Conservation (phyloP, 805 yeast genomes). For the Danielozyma ontarioensis region DNA sequence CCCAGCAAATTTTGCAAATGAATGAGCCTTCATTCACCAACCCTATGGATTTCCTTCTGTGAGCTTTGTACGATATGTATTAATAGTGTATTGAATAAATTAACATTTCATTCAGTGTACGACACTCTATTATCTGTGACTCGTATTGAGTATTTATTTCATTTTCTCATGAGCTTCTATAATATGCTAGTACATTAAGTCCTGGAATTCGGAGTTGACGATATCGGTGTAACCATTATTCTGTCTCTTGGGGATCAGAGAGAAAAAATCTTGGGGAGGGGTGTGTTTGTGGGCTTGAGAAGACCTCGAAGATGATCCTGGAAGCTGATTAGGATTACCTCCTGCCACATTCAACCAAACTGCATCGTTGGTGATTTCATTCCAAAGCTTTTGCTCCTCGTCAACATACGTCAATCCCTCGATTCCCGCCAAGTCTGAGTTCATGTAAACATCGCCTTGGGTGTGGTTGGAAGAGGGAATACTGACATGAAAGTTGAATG, state of each 20-base stretch:
- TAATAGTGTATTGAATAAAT: constrained; percentile 3
- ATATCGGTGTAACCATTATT: constrained; percentile 32
- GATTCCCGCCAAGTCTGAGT: constrained; percentile 35
- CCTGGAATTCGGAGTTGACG: constrained; percentile 34
- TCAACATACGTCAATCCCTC: constrained; percentile 38
- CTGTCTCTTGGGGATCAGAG: not conserved
- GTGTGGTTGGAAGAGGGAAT: constrained; percentile 5
- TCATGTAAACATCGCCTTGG: constrained; percentile 27
- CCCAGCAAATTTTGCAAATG: constrained; percentile 36
- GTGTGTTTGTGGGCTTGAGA: constrained; percentile 1
- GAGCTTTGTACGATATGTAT: constrained; percentile 9
- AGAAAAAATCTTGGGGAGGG: not conserved
- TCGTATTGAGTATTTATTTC: too few relatives aligned
- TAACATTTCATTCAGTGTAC: too few relatives aligned
- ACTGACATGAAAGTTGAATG: constrained; percentile 11
- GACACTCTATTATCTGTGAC: too few relatives aligned
- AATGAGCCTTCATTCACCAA: constrained; percentile 12
- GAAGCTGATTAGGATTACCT: constrained; percentile 16
- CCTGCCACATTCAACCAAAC: constrained; percentile 53
- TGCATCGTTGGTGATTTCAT: constrained; percentile 71
- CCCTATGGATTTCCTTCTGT: constrained; percentile 10
- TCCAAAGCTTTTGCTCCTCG: constrained; percentile 59
- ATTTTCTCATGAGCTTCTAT: constrained; percentile 1
- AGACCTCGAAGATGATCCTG: constrained; percentile 6
- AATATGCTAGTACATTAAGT: constrained; percentile 6